These are phyloP conservation scores for Leccinum barrowsii DNA, from an alignment of 768 basidiomycete genomes.

Conservation along the genomic window DNA sequence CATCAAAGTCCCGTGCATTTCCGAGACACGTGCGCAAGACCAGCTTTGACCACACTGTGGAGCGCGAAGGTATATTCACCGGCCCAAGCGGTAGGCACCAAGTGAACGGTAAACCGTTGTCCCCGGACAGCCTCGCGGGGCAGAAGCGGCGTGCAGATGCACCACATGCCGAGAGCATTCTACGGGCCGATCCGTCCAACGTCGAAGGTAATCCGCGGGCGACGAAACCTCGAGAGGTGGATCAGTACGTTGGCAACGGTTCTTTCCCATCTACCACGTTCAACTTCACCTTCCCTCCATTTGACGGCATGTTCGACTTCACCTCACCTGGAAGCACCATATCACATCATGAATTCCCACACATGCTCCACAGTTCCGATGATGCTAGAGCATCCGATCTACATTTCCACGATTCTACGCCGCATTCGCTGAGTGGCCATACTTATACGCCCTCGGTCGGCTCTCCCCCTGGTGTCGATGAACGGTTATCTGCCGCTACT, in stretches of 20 bases:
- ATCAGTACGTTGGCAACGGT: conserved; percentile 39
- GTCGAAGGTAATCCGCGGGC: conserved; percentile 37
- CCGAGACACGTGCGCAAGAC: conserved; percentile 90
- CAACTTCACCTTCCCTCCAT: conserved; percentile 70
- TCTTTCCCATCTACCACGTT: conserved; percentile 67
- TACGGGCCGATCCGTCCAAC: conserved; percentile 73
- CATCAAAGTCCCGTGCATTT: conserved; percentile 51
- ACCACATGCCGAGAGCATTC: conserved; percentile 75
- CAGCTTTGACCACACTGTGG: conserved; percentile 91
- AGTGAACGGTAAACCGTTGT: conserved; percentile 72
- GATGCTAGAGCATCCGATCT: conserved; percentile 28
- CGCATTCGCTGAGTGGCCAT: conserved; percentile 27
- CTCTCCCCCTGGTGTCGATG: conserved; percentile 33
- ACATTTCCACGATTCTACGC: conserved; percentile 31
- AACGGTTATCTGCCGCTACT: conserved; percentile 62
- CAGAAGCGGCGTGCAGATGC: conserved; percentile 79
- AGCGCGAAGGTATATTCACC: conserved; percentile 56
- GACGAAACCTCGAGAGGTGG: conserved; percentile 33
- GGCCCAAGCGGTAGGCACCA: conserved; percentile 71
- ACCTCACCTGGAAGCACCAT: conserved; percentile 33
- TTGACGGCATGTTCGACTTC: conserved; percentile 60
- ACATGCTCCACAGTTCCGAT: conserved; percentile 30
- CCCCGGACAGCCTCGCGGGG: conserved; percentile 60
- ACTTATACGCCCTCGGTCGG: conserved; percentile 36
- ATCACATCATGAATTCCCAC: conserved; percentile 36